Evolutionary conservation across 768 basidiomycete genomes (phyloP).

Genomic region (Panaeolus papilionaceus): DNA sequence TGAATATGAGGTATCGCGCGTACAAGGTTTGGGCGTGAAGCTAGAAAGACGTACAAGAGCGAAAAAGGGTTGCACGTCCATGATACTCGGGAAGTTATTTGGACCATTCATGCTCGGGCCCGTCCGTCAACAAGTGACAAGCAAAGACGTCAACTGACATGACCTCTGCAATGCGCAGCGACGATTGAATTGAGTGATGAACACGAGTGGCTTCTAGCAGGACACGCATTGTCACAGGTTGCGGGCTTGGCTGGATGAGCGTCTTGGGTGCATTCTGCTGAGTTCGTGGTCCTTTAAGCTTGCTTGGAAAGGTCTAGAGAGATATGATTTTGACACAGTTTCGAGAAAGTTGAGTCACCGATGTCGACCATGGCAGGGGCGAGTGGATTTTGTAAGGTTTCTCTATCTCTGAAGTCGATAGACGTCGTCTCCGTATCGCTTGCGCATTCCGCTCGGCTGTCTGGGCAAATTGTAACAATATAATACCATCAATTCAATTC

Average conservation of each 20-base stretch:
- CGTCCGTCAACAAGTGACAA: background rate
- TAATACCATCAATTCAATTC: constrained; percentile 9
- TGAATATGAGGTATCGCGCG: background rate
- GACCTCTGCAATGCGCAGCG: background rate
- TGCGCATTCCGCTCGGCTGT: constrained; percentile 9
- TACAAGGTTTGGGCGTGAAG: background rate
- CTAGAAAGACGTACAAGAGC: background rate
- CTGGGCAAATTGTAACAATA: constrained; percentile 5
- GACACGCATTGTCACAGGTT: background rate
- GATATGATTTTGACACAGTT: background rate
- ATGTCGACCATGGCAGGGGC: background rate
- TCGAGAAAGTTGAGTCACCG: background rate
- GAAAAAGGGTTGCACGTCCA: background rate
- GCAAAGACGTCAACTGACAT: constrained; percentile 1
- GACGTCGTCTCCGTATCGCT: background rate
- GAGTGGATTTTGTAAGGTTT: background rate
- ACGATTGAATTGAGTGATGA: background rate
- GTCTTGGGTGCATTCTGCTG: background rate
- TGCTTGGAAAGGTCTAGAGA: background rate
- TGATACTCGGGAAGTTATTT: background rate
- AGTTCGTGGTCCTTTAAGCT: background rate
- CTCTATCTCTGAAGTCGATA: background rate
- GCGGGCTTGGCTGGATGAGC: background rate
- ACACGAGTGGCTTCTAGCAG: background rate
- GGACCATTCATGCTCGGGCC: background rate